Evolutionary conservation across 805 yeast genomes (phyloP), one percentile per base, ranked within the genome.

Genomic region (Yarrowia keelungensis): DNA sequence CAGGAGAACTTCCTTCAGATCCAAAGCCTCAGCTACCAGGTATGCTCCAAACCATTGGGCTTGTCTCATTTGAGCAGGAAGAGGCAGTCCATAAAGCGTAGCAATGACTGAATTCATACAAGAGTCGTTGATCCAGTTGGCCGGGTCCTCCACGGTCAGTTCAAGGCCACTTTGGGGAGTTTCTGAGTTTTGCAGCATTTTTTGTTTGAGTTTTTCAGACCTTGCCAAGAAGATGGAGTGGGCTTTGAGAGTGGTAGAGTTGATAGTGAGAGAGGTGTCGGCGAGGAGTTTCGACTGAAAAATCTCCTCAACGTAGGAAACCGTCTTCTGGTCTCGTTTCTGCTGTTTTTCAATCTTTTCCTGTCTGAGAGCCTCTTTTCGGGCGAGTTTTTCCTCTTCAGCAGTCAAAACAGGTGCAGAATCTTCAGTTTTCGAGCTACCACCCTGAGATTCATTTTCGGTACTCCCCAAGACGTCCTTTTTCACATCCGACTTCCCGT

Each of bases 181-280:
- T 10, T 8, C 41, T 35, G 64, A 1, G 2, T 12, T n/a, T 58
- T 42, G 8, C 7, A 15, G 9, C 41, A 12, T 3, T 12, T 35
- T n/a, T 5, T 14, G 5, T 1, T 11, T n/a, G 22, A 46, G 46
- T 11, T 11, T 14, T 2, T 49, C 10, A 1, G 79, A 77, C 42
- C 77, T 72, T 42, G 77, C 73, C 5, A 74, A 75, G 66, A 78
- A 72, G 43, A 78, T 74, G 1, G 80, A 76, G 69, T 77, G 80
- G 14, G 77, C 71, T 9, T 32, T 41, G 4, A 47, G 4, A 4
- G 11, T 16, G 15, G 35, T 15, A 7, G 41, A 15, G 47, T 62
- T 62, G 47, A 62, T 5, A 4, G 22, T 0, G 8, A 62, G 38
- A 8, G n/a, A 0, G 5, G 39, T 2, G 9, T 62, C 67, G 2